Evolutionary conservation across 441 rosid genomes (phyloP).

Genomic region (Breynia disticha): DNA sequence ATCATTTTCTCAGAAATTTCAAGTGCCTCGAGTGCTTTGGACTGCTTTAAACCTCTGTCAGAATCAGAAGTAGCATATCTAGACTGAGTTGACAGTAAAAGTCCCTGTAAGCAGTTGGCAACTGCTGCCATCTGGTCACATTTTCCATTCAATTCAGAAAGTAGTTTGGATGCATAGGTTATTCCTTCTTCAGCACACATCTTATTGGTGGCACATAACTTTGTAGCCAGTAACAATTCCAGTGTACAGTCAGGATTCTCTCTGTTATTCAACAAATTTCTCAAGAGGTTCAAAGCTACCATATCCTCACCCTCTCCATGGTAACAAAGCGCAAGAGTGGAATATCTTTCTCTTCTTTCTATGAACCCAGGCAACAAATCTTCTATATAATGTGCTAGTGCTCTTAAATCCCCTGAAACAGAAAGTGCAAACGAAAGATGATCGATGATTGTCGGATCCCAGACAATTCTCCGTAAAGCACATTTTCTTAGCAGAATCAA

Average conservation of each 20-base stretch:
- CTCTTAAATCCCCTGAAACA: constrained; percentile 50
- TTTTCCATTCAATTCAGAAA: constrained; percentile 29
- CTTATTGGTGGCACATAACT: constrained; percentile 45
- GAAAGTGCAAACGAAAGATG: constrained; percentile 73
- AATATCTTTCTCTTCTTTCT: constrained; percentile 57
- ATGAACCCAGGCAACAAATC: constrained; percentile 55
- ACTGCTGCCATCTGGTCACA: constrained; percentile 40
- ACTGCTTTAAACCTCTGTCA: constrained; percentile 40
- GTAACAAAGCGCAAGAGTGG: constrained; percentile 68
- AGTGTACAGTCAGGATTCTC: constrained; percentile 44
- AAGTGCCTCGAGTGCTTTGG: constrained; percentile 49
- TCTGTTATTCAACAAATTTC: too few species aligned
- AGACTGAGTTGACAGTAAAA: constrained; percentile 44
- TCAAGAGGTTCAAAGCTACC: constrained; percentile 57
- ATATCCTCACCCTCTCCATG: constrained; percentile 56
- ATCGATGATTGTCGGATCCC: constrained; percentile 73
- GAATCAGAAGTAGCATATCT: constrained; percentile 43
- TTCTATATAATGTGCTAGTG: constrained; percentile 58
- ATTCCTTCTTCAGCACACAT: constrained; percentile 51
- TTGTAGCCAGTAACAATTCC: constrained; percentile 60
- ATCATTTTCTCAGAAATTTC: constrained; percentile 39
- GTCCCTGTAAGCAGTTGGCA: constrained; percentile 44
- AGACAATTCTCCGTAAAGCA: constrained; percentile 41
- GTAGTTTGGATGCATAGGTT: constrained; percentile 38
- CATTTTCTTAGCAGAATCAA: constrained; percentile 58